Evolutionary conservation across 495 filamentous ascomycete genomes (phyloP).

Genomic region (Penicillium lagena): DNA sequence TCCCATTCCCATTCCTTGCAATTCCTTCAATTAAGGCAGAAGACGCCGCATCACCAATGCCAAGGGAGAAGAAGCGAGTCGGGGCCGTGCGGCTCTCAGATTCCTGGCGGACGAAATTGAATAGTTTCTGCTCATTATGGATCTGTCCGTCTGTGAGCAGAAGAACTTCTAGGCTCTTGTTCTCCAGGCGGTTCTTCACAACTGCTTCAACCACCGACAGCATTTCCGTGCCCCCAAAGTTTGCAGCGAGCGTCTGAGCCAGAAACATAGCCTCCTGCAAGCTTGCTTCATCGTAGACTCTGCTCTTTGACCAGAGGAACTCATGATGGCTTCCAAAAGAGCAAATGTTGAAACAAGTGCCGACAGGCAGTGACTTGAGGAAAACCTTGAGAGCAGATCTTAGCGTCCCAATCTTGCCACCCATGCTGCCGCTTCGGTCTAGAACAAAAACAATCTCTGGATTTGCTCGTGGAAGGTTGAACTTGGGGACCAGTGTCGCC

Average conservation of each 20-base stretch:
- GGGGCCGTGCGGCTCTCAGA: slow-evolving; percentile 24
- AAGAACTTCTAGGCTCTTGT: slow-evolving; percentile 57
- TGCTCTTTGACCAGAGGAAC: slow-evolving; percentile 55
- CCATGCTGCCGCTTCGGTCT: slow-evolving; percentile 66
- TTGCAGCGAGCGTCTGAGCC: slow-evolving; percentile 39
- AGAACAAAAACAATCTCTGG: slow-evolving; percentile 67
- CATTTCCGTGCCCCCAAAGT: slow-evolving; percentile 69
- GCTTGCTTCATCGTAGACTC: slow-evolving; percentile 44
- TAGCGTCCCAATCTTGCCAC: slow-evolving; percentile 46
- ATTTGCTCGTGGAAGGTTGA: slow-evolving; percentile 42
- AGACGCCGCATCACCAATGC: slow-evolving; percentile 55
- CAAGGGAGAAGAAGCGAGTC: slow-evolving; percentile 60
- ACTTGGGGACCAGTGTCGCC: slow-evolving; percentile 61
- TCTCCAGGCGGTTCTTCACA: slow-evolving; percentile 41
- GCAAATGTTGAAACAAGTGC: slow-evolving; percentile 68
- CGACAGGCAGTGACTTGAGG: slow-evolving; percentile 61
- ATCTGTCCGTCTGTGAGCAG: slow-evolving; percentile 69
- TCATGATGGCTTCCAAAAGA: slow-evolving; percentile 51
- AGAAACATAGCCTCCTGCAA: slow-evolving; percentile 45
- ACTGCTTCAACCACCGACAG: slow-evolving; percentile 43
- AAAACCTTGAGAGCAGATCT: slow-evolving; percentile 57
- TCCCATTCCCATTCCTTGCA: slow-evolving; percentile 60
- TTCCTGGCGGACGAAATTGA: slow-evolving; percentile 40
- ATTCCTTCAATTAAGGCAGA: slow-evolving; percentile 63
- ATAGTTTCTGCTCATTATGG: slow-evolving; percentile 49